Evolutionary conservation across 441 rosid species (phyloP).

Genomic region (Pelargonium citronellum): DNA sequence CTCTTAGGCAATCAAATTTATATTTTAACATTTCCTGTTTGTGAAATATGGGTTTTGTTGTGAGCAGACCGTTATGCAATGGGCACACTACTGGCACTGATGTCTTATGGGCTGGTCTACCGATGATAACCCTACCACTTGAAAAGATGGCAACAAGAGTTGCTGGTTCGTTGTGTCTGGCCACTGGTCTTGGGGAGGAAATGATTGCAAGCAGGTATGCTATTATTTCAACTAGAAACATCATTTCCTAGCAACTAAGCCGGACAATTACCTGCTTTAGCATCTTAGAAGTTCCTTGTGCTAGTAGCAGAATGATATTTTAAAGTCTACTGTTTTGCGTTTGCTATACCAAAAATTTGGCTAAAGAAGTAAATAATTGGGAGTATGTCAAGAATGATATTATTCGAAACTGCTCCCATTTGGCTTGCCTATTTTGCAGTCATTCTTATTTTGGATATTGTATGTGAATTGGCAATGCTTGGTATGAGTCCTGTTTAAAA

Average conservation of each 20-base stretch:
- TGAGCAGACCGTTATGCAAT: constrained; percentile 82
- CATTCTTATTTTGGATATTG: not conserved
- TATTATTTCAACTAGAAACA: not conserved
- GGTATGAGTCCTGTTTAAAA: not conserved
- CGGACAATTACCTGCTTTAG: not conserved
- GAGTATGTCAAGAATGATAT: not conserved
- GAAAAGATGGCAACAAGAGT: constrained; percentile 99
- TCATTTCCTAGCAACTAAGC: not conserved
- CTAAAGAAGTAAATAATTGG: not conserved
- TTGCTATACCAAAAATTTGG: not conserved
- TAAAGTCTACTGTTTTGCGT: not conserved
- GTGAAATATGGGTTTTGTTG: not conserved
- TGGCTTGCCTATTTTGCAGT: not conserved
- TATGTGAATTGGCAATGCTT: not conserved
- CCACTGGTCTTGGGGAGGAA: constrained; percentile 96
- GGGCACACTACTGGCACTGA: constrained; percentile 99
- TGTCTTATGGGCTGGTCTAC: constrained; percentile 96
- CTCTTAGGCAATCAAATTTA: not conserved
- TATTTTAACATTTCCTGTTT: not conserved
- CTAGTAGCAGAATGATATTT: not conserved
- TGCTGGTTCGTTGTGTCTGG: constrained; percentile 94
- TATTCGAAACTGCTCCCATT: not conserved
- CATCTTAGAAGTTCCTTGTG: not conserved
- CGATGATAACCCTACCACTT: constrained; percentile 92
- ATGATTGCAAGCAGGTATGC: constrained; percentile 84